phyloP scores from a whole-genome alignment of 768 basidiomycete species.

The Suillus luteus region DNA sequence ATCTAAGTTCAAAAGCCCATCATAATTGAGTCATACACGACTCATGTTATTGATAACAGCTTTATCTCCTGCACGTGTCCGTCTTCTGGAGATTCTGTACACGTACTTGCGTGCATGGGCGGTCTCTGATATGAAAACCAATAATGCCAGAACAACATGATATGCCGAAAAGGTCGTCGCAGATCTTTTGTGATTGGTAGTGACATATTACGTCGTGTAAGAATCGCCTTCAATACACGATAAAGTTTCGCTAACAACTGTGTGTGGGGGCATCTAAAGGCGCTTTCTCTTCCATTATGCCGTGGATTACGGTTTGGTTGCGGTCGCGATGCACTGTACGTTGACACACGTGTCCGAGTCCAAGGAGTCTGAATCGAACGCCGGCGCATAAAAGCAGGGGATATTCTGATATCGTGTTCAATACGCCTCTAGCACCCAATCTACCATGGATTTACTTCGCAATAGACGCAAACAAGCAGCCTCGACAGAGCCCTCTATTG shows the following conservation, averaged over 20 bases:
- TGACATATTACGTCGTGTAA: background rate
- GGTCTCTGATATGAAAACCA: background rate
- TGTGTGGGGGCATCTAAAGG: background rate
- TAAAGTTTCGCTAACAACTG: background rate
- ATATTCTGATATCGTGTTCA: background rate
- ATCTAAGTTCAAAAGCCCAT: background rate
- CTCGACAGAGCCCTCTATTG: background rate
- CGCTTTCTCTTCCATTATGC: background rate
- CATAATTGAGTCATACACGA: background rate
- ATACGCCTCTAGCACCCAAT: background rate
- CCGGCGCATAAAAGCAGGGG: slow-evolving; percentile 1
- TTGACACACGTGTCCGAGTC: background rate
- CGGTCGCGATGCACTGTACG: background rate
- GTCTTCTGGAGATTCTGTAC: background rate
- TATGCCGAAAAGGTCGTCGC: background rate
- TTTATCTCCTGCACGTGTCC: background rate
- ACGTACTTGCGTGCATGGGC: background rate
- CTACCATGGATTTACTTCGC: background rate
- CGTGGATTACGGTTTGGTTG: background rate
- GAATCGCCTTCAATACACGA: background rate
- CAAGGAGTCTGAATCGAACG: background rate
- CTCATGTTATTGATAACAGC: background rate
- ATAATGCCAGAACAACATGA: background rate
- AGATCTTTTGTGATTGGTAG: slow-evolving; percentile 1
- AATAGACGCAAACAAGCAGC: slow-evolving; percentile 3